A percentile compares a stretch with the other conserved stretches of the same genome.
phyloP scores from a whole-genome alignment of 108 stramenopile species.

The Cyclotella distinguenda region DNA sequence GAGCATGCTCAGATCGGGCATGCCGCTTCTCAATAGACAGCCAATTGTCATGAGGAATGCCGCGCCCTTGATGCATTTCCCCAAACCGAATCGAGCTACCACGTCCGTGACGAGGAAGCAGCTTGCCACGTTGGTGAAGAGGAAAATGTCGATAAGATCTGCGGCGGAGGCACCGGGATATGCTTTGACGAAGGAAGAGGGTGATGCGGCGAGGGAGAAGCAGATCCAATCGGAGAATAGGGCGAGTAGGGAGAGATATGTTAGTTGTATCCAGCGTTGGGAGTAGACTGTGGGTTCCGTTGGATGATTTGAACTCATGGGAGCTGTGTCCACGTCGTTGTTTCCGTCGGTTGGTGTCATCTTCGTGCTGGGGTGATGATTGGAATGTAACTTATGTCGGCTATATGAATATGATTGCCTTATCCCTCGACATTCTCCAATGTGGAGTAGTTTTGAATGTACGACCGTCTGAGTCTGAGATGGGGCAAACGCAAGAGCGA shows the following conservation, averaged over 20 bases:
- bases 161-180: slow-evolving; percentile 41
- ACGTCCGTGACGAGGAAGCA: slow-evolving; percentile 58
- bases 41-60: slow-evolving; percentile 47
- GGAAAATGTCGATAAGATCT: slow-evolving; percentile 49
- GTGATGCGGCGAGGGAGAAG: slow-evolving; percentile 53
- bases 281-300: slow-evolving; percentile 34
- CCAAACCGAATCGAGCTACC: slow-evolving; percentile 40
- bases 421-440: too few species aligned
- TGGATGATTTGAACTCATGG: slow-evolving; percentile 15
- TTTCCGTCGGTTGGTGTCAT: not conserved
- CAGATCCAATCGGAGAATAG: slow-evolving; percentile 55
- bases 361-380: too few species aligned
- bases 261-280: slow-evolving; percentile 48
- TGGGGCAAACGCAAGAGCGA: too few species aligned
- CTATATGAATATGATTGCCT: too few species aligned
- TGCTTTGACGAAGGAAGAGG: slow-evolving; percentile 34
- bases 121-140: slow-evolving; percentile 47
- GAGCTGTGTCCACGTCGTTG: too few species aligned
- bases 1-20: slow-evolving; percentile 25
- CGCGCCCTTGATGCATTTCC: slow-evolving; percentile 40
- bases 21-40: slow-evolving; percentile 37
- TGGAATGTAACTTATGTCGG: too few species aligned
- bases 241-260: slow-evolving; percentile 52
- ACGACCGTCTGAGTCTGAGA: too few species aligned
- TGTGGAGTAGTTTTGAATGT: too few species aligned